Percentiles rank a stretch among this genome's conserved stretches.
Conservation (phyloP, 768 basidiomycete species). For the Artomyces pyxidatus region DNA sequence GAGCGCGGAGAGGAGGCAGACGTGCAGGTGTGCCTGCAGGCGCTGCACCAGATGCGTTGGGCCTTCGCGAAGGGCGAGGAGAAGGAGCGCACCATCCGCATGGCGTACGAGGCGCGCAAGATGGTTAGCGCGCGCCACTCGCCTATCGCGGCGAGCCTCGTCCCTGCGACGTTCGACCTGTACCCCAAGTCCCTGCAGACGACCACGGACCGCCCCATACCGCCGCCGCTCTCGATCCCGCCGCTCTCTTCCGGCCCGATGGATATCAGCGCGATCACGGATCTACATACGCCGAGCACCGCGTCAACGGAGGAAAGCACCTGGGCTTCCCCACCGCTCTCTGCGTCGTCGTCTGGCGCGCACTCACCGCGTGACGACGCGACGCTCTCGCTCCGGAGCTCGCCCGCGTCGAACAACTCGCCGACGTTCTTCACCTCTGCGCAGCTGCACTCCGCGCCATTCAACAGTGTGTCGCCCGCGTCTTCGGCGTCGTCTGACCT, state of each 20-base stretch:
- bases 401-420: constrained; percentile 13
- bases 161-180: constrained; percentile 7
- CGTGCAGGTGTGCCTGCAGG: constrained; percentile 52
- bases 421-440: constrained; percentile 12
- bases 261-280: constrained; percentile 2
- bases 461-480: constrained; percentile 6
- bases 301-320: constrained; percentile 13
- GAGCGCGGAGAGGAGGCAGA: constrained; percentile 47
- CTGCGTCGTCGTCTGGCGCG: constrained; percentile 11
- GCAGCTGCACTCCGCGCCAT: constrained; percentile 9
- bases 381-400: constrained; percentile 6
- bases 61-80: constrained; percentile 68
- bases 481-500: constrained; percentile 3
- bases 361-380: constrained; percentile 11
- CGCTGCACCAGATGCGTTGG: constrained; percentile 82
- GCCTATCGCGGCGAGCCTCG: background rate
- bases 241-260: constrained; percentile 1
- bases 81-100: constrained; percentile 50
- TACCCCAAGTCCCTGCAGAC: constrained; percentile 7
- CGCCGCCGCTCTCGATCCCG: constrained; percentile 15
- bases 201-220: constrained; percentile 12
- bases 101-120: constrained; percentile 33
- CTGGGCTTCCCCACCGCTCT: constrained; percentile 14
- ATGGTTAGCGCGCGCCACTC: constrained; percentile 5
- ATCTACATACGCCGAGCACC: constrained; percentile 8